Conservation (phyloP, 345 rosid genomes). For the Atalantia buxifolia region DNA sequence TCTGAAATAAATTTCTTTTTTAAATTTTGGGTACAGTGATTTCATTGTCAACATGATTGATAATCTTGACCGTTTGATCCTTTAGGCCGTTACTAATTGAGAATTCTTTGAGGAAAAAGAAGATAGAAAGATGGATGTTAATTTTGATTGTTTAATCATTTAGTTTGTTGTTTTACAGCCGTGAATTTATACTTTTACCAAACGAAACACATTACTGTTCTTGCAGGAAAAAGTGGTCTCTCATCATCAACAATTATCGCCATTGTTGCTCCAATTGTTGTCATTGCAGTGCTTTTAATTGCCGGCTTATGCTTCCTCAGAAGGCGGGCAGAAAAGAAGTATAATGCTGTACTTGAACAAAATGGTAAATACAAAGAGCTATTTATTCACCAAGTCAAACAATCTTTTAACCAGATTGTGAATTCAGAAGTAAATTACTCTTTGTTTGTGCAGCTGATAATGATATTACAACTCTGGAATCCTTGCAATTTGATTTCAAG, state of each 20-base stretch:
- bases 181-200: not conserved
- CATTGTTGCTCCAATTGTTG: conserved; percentile 25
- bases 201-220: not conserved
- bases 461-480: conserved; percentile 32
- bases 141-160: no score
- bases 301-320: conserved; percentile 24
- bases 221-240: conserved; percentile 28
- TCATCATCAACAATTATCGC: conserved; percentile 24
- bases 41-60: no score
- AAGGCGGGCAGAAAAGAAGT: conserved; percentile 30
- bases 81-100: no score
- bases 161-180: not conserved
- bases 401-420: not conserved
- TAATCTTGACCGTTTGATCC: no score
- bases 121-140: no score
- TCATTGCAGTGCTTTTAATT: conserved; percentile 22
- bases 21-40: no score
- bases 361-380: conserved; percentile 21
- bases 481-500: conserved; percentile 39
- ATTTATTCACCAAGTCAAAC: not conserved
- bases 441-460: conserved; percentile 27
- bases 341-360: conserved; percentile 15
- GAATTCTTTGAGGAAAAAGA: no score
- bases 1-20: no score
- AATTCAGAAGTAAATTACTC: not conserved